These are phyloP conservation scores for Xylariaceae sp. DNA, from an alignment of 2,329 filamentous ascomycete species.

Conservation along the genomic window DNA sequence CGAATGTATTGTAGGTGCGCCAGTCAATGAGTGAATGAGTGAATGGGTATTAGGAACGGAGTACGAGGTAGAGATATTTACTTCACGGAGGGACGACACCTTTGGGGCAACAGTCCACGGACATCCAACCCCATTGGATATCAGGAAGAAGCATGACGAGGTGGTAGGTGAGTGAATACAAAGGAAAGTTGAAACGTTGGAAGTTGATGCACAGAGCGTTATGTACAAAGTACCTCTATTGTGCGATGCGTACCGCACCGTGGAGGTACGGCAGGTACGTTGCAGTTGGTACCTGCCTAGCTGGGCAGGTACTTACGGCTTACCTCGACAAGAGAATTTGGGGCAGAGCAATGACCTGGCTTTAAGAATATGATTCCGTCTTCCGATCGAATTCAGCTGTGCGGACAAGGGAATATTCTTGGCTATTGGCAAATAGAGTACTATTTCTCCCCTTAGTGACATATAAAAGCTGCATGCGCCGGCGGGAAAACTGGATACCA, in stretches of 20 bases:
- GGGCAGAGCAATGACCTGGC: neutral
- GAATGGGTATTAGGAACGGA: slow-evolving; percentile 1
- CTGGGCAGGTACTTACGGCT: too few relatives aligned
- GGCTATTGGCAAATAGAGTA: neutral
- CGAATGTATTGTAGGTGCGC: neutral
- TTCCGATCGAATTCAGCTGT: neutral
- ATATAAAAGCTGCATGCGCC: neutral
- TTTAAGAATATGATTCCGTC: too few relatives aligned
- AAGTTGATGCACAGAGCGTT: neutral
- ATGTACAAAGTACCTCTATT: neutral
- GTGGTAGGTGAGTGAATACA: neutral
- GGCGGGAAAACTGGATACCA: neutral
- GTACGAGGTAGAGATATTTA: slow-evolving; percentile 5
- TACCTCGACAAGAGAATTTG: neutral
- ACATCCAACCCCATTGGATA: slow-evolving; percentile 2
- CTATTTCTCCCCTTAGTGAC: neutral
- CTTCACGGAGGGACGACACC: neutral
- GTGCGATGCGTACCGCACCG: too few relatives aligned
- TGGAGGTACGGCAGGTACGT: too few relatives aligned
- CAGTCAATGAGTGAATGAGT: neutral
- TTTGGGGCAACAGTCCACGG: neutral
- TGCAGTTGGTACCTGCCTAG: too few relatives aligned
- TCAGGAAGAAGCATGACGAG: slow-evolving; percentile 7
- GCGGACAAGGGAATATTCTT: neutral
- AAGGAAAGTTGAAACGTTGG: neutral